Conservation (phyloP, 78 protist species). For the Cavenderia fasciculata region DNA sequence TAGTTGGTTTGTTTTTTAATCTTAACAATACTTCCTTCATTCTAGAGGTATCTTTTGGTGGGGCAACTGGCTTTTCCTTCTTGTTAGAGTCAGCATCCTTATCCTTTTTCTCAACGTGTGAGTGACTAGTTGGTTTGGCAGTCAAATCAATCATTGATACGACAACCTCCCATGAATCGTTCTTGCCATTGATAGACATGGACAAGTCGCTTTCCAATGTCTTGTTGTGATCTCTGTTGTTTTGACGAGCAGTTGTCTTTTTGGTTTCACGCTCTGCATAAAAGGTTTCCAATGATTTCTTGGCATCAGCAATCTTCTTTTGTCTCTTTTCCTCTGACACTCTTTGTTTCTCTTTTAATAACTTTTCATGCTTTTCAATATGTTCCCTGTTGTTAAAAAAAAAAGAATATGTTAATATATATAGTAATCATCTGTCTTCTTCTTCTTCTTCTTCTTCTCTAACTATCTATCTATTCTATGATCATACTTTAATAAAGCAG, state of each 20-base stretch:
- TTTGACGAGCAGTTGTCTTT: slow-evolving; percentile 50
- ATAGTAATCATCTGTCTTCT: neutral
- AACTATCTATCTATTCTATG: too few species aligned
- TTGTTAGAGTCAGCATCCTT: neutral
- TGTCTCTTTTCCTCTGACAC: slow-evolving; percentile 44
- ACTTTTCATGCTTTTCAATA: slow-evolving; percentile 48
- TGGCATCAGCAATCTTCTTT: slow-evolving; percentile 50
- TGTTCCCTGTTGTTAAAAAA: slow-evolving; percentile 10
- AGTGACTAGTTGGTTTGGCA: slow-evolving; percentile 8
- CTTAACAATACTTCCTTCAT: slow-evolving; percentile 59
- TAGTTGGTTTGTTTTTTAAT: slow-evolving; percentile 55
- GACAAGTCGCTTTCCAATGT: slow-evolving; percentile 10
- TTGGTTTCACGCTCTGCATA: slow-evolving; percentile 52
- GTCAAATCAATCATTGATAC: slow-evolving; percentile 55
- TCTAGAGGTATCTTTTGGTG: slow-evolving; percentile 60
- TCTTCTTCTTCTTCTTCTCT: neutral
- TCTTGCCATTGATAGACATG: neutral
- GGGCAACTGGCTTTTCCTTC: neutral
- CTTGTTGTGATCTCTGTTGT: slow-evolving; percentile 70
- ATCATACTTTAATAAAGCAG: neutral
- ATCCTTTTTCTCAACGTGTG: neutral
- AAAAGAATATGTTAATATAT: neutral
- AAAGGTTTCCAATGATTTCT: slow-evolving; percentile 58
- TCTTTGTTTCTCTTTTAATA: slow-evolving; percentile 36
- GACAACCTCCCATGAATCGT: slow-evolving; percentile 53